A percentile compares a stretch with the other conserved stretches of the same genome.
phyloP scores from a whole-genome alignment of 495 filamentous ascomycete species.

The Annulohypoxylon nitens region DNA sequence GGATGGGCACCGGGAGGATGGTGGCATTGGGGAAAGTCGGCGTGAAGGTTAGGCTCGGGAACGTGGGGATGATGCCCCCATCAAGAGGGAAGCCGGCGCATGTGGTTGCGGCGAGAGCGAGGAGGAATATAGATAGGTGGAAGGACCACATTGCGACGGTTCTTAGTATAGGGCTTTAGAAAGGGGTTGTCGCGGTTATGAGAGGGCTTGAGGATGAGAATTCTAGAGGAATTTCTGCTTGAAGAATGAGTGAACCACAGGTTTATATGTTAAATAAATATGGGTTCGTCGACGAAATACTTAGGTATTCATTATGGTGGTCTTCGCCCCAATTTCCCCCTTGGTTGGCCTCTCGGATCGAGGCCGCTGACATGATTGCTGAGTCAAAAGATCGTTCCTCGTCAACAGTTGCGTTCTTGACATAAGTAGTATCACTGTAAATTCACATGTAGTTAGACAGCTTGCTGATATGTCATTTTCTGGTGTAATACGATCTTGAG shows the following conservation, averaged over 20 bases:
- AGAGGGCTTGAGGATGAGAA: background rate
- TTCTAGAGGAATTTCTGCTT: background rate
- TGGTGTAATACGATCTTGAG: background rate
- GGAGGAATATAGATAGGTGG: background rate
- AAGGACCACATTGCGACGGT: background rate
- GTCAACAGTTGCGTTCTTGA: slow-evolving; percentile 14
- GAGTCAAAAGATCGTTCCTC: background rate
- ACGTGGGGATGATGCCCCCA: background rate
- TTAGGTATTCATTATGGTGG: background rate
- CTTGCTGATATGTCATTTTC: slow-evolving; percentile 1
- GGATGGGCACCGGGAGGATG: background rate
- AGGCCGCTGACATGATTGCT: background rate
- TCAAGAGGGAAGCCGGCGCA: background rate
- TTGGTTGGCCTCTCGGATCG: background rate
- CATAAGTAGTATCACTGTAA: slow-evolving; percentile 16
- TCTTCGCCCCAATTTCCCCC: background rate
- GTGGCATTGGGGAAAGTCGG: background rate
- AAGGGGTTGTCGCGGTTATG: background rate
- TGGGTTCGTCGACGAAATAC: too few relatives aligned
- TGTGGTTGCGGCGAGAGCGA: background rate
- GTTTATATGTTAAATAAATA: slow-evolving; percentile 1
- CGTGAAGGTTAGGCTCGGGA: background rate
- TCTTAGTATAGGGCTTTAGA: background rate
- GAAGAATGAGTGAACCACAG: background rate
- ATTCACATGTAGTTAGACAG: background rate